These are phyloP conservation scores for Clavulina sp. DNA, from an alignment of 768 basidiomycete species.

Conservation along the genomic window DNA sequence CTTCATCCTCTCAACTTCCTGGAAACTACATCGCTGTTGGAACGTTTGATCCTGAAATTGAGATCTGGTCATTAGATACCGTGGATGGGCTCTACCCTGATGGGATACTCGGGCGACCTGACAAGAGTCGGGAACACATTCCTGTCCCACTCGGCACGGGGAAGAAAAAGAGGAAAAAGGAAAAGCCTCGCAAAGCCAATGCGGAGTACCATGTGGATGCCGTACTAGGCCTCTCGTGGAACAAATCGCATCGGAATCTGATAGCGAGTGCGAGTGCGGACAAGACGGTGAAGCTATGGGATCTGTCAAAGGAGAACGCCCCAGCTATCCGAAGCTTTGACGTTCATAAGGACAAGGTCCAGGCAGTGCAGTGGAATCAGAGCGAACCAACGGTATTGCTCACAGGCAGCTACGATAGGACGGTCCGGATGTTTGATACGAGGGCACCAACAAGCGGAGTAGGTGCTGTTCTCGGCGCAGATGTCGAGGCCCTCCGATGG, in stretches of 20 bases:
- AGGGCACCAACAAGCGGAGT: conserved; percentile 67
- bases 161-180: conserved; percentile 90
- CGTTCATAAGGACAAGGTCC: conserved; percentile 85
- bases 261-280: conserved; percentile 88
- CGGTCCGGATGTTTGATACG: conserved; percentile 87
- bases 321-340: conserved; percentile 69
- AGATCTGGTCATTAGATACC: conserved; percentile 93
- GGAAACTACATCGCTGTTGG: conserved; percentile 95
- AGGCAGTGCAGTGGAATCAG: conserved; percentile 90
- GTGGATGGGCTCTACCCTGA: conserved; percentile 90
- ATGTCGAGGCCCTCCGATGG: conserved; percentile 89
- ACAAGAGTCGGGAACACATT: conserved; percentile 62
- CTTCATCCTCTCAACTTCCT: conserved; percentile 10
- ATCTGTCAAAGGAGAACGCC: conserved; percentile 43
- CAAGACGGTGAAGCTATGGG: conserved; percentile 94
- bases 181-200: conserved; percentile 42
- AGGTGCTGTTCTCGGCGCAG: conserved; percentile 71
- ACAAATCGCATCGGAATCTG: conserved; percentile 71
- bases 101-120: conserved; percentile 77
- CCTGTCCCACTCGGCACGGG: conserved; percentile 74
- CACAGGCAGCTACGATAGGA: conserved; percentile 88
- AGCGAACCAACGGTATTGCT: conserved; percentile 76
- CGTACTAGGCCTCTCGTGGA: conserved; percentile 88
- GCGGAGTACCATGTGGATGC: conserved; percentile 80
- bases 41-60: conserved; percentile 92